A percentile compares a stretch with the other conserved stretches of the same genome.
phyloP scores from a whole-genome alignment of 1,139 yeast species.

The Suhomyces yuchorum region DNA sequence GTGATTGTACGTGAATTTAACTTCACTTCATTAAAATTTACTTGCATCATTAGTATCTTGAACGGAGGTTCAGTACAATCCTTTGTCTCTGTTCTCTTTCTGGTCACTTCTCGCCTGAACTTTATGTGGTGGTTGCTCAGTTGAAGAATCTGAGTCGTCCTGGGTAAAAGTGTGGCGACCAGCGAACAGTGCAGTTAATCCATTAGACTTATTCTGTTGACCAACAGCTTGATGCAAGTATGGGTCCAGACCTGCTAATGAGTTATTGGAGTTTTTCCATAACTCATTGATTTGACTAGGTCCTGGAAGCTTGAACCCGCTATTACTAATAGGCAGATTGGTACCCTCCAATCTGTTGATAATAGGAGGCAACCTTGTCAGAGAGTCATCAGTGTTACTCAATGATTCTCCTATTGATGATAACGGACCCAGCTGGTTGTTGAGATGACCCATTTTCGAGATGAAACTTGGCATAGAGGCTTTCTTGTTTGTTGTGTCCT shows the following conservation, averaged over 20 bases:
- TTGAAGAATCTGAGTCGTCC: background rate
- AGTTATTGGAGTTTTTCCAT: background rate
- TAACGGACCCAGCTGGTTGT: constrained; percentile 1
- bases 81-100: background rate
- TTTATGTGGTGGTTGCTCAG: constrained; percentile 11
- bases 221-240: constrained; percentile 1
- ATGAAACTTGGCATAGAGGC: background rate
- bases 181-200: background rate
- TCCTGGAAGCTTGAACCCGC: constrained; percentile 12
- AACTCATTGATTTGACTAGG: constrained; percentile 14
- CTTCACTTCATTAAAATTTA: background rate
- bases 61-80: background rate
- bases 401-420: constrained; percentile 15
- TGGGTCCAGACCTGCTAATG: constrained; percentile 3
- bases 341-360: background rate
- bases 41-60: background rate
- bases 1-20: background rate
- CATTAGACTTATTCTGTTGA: background rate
- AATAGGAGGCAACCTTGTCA: constrained; percentile 12
- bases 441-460: background rate
- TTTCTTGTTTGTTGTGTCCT: background rate
- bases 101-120: constrained; percentile 9
- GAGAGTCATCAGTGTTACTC: background rate
- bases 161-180: background rate
- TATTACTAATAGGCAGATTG: background rate